Base-by-base conservation (phyloP, 257 asterid species). In the Solanum gandarillasii region DNA sequence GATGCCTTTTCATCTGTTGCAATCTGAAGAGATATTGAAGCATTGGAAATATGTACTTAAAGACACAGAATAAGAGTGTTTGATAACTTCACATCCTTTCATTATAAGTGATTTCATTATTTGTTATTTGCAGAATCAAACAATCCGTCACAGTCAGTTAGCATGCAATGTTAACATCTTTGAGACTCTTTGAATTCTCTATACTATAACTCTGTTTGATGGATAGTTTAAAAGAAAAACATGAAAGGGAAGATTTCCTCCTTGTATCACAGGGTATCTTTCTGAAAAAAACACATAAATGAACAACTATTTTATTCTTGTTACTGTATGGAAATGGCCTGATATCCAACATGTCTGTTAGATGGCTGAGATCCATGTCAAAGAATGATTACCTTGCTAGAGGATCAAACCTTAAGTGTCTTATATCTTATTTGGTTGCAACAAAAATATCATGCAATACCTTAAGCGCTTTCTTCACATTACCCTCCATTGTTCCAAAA, bases 401-500 rank as follows among this genome's bases (percentile, higher is more conserved):
- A 43, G 27, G 85, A 81, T 46, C 85, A 81, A 46, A 27, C 18
- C 18, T 1, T 2, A 75, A 38, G 83, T 81, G 29, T 46, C 8
- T 43, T 46, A 27, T 46, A 29, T 81, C 16, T 46, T 46, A 1
- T 81, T 81, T 81, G 27, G 41, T 46, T 81, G 70, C 41, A 21
- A 39, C 34, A 21, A 31, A 31, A 86, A 48, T 31, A 72, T 39
- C 5, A 73, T 7, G 88, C 68, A 62, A 68, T 92, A 95, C 99
- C 99, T 97, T 94, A 35, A 97, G 91, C 71, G 99, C 98, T 93
- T 93, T 95, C 92, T 94, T 94, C 91, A 95, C 98, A 92, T 95
- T 95, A 58, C 98, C 98, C 94, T 95, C 99, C 99, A 97, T 97
- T 1, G 99, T 95, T 85, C 98, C 99, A 89, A 88, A 97, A 88